phyloP scores from a whole-genome alignment of 2,329 filamentous ascomycete species.

The Nothophaeocryptopus gaeumannii region DNA sequence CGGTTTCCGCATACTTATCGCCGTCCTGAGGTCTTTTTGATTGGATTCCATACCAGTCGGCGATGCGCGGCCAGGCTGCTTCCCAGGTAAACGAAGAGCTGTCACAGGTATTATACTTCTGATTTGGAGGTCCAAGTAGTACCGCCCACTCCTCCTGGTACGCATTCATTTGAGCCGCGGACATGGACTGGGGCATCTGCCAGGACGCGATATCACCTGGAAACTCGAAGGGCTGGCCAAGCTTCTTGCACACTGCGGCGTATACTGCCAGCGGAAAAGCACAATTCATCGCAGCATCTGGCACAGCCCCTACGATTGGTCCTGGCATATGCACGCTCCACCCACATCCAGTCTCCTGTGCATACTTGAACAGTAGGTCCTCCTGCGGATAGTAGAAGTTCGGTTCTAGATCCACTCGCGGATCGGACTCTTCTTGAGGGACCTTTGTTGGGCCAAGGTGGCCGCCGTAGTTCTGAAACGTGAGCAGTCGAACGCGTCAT shows the following conservation, averaged over 20 bases:
- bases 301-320: constrained; percentile 50
- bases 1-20: constrained; percentile 24
- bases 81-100: constrained; percentile 49
- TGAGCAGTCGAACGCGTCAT: too few relatives aligned
- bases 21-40: constrained; percentile 28
- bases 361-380: constrained; percentile 47
- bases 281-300: constrained; percentile 52
- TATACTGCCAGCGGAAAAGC: constrained; percentile 51
- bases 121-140: constrained; percentile 40
- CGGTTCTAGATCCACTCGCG: constrained; percentile 43
- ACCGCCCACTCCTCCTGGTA: constrained; percentile 53
- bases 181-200: constrained; percentile 44
- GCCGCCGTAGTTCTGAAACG: constrained; percentile 43
- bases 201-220: constrained; percentile 46
- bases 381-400: constrained; percentile 59
- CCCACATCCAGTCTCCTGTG: constrained; percentile 35
- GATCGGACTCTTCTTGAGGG: constrained; percentile 50
- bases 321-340: constrained; percentile 52
- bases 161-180: constrained; percentile 47
- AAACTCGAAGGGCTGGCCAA: constrained; percentile 44
- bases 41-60: constrained; percentile 44
- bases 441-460: constrained; percentile 47
- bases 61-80: constrained; percentile 49
- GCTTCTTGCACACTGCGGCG: constrained; percentile 45
- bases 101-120: constrained; percentile 53